phyloP scores from a whole-genome alignment of 2,329 filamentous ascomycete species.

The Pseudocercospora eumusae region DNA sequence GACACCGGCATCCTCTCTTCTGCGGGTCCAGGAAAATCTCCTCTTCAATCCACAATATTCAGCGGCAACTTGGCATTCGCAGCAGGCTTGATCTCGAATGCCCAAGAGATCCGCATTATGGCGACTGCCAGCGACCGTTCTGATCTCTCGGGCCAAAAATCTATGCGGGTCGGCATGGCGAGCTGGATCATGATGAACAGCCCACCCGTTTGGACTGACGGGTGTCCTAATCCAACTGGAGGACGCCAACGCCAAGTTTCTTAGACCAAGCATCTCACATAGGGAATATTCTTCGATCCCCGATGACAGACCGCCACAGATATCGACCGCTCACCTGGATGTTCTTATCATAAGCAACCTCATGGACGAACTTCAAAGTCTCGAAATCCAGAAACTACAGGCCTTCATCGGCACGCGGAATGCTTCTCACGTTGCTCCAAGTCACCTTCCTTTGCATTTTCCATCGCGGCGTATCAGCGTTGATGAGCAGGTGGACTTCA shows the following conservation, averaged over 20 bases:
- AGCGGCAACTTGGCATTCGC: slow-evolving; percentile 27
- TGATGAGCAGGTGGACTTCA: background rate
- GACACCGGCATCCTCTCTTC: slow-evolving; percentile 9
- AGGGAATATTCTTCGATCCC: slow-evolving; percentile 24
- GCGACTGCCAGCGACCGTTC: slow-evolving; percentile 42
- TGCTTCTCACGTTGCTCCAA: slow-evolving; percentile 13
- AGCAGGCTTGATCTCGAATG: slow-evolving; percentile 35
- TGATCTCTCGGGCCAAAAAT: slow-evolving; percentile 24
- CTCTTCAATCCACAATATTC: slow-evolving; percentile 16
- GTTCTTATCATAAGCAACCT: slow-evolving; percentile 2
- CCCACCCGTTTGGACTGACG: slow-evolving; percentile 13
- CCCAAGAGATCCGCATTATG: slow-evolving; percentile 41
- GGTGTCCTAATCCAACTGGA: slow-evolving; percentile 37
- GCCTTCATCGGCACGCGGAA: slow-evolving; percentile 11
- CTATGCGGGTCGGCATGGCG: slow-evolving; percentile 11
- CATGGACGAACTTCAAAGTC: slow-evolving; percentile 16
- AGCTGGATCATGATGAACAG: slow-evolving; percentile 14
- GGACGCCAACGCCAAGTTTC: slow-evolving; percentile 31
- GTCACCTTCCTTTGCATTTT: slow-evolving; percentile 17
- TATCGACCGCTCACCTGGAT: background rate
- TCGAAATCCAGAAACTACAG: slow-evolving; percentile 12
- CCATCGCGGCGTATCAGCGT: slow-evolving; percentile 17
- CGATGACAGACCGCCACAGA: slow-evolving; percentile 8
- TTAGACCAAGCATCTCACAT: slow-evolving; percentile 28
- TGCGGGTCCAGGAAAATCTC: slow-evolving; percentile 15